Evolutionary conservation across 140 eudicot species (phyloP), one percentile per base, ranked within the genome.

Genomic region (Erigeron philadelphicus): DNA sequence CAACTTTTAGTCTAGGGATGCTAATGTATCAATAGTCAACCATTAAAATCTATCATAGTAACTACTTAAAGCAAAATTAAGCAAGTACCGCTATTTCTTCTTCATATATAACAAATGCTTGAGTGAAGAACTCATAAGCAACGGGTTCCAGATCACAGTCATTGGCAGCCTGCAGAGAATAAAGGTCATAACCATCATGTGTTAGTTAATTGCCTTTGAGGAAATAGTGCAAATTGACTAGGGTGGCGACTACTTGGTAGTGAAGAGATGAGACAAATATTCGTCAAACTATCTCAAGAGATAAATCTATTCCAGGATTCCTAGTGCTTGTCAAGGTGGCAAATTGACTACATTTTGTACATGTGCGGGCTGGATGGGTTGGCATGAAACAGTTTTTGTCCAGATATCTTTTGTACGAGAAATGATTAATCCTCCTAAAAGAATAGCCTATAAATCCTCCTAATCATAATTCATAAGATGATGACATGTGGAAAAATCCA

Each of bases 111-210:
- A 92, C 86, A 81, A 92, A 92, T 64, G 98, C 98, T 78, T 89
- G 96, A 45, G 95, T 92, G 75, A 92, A 92, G 71, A 86, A 89
- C 6, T 92, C 98, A 84, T 92, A 92, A 54, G 98, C 98, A 81
- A 92, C 82, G 64, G 95, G 88, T 81, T 92, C 98, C 61, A 92
- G 81, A 72, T 89, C 95, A 72, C 96, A 86, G 81, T 92, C 98
- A 75, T 84, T 89, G 79, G 98, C 96, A 77, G 96, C 96, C 98
- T 92, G 89, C 46, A 52, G 7, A 67, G 11, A 49, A 17, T 17
- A 43, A 64, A 45, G 38, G 7, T 8, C 50, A 8, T 6, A 9
- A 5, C 54, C 52, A 13, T 59, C 12, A 68, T 35, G 70, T n/a
- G 16, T 18, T 62, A 25, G 42, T 49, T 72, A 42, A 44, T 5